Evolutionary conservation across 495 filamentous ascomycete species (phyloP).

Genomic region (Penicillium cosmopolitanum): DNA sequence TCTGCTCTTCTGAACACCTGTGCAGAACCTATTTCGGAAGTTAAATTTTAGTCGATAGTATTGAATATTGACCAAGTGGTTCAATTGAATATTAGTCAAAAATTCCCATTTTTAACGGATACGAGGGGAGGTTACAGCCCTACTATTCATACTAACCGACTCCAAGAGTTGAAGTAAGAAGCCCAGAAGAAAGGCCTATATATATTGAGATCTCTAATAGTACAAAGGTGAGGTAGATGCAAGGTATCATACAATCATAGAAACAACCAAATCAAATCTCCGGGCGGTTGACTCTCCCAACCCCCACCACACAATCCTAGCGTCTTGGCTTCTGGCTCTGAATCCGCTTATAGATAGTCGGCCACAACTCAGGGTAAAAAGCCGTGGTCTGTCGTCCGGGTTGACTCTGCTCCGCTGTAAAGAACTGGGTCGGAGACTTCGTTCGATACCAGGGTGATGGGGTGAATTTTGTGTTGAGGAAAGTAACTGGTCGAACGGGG

Average conservation of each 20-base stretch:
- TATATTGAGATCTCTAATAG: constrained; percentile 3
- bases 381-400: constrained; percentile 38
- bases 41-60: no score
- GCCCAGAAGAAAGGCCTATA: background rate
- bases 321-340: constrained; percentile 21
- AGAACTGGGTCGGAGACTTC: constrained; percentile 38
- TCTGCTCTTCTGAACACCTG: no score
- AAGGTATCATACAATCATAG: constrained; percentile 12
- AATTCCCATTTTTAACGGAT: no score
- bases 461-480: constrained; percentile 39
- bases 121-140: no score
- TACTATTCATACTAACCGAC: no score
- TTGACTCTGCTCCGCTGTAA: constrained; percentile 35
- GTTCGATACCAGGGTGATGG: constrained; percentile 40
- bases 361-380: constrained; percentile 50
- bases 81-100: no score
- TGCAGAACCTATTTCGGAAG: no score
- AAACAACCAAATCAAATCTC: background rate
- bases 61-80: no score
- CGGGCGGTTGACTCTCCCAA: background rate
- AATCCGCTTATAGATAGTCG: constrained; percentile 43
- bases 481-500: constrained; percentile 41
- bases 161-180: background rate
- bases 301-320: background rate
- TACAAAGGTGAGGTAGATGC: constrained; percentile 5